Base-by-base conservation (phyloP, 2,329 filamentous ascomycete genomes). In the Colletotrichum aenigma region DNA sequence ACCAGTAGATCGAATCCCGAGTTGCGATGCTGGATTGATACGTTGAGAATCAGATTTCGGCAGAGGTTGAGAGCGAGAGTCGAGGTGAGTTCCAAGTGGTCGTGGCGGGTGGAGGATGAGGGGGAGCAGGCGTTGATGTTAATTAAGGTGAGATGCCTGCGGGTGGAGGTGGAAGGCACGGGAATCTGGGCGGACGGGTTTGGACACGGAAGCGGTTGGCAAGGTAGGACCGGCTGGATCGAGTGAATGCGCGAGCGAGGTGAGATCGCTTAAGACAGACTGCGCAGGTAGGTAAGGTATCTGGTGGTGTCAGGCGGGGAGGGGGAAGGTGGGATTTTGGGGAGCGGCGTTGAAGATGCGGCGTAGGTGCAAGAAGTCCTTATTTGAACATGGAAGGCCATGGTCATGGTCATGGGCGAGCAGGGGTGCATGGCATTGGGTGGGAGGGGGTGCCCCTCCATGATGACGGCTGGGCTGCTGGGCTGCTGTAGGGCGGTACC, bases 311-410 rank as follows among this genome's bases (percentile, higher is more conserved):
- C 70, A 52, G 74, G 48, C 64, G 70, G 43, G 24, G 64, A 30
- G 32, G 70, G 55, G 65, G 70, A 28, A 52, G 38, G 74, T 74
- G 70, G 69, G 73, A 75, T 52, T 52, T 52, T 52, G 65, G 21
- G 72, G 43, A 28, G 65, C 68, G 73, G 74, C 74, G 74, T 76
- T 69, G 70, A 76, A 76, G 74, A 76, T 69, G 74, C 74, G 74
- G 74, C 74, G 73, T 21, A 68, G 64, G 43, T 24, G 34, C 58
- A 74, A 52, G 43, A 52, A 69, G 74, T 74, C 70, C 70, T 76
- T 76, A 76, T 76, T 76, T 76, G 74, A 76, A 76, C 70, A 76
- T 64, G 64, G 72, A 12, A 36, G 67, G 70, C 71, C 70, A 64
- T 56, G 52, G 55, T 60, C n/a, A 32, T 28, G 58, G 30, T 60